Base-by-base conservation (phyloP, 176 grass and related monocot genomes). In the Eremochloa ophiuroides region DNA sequence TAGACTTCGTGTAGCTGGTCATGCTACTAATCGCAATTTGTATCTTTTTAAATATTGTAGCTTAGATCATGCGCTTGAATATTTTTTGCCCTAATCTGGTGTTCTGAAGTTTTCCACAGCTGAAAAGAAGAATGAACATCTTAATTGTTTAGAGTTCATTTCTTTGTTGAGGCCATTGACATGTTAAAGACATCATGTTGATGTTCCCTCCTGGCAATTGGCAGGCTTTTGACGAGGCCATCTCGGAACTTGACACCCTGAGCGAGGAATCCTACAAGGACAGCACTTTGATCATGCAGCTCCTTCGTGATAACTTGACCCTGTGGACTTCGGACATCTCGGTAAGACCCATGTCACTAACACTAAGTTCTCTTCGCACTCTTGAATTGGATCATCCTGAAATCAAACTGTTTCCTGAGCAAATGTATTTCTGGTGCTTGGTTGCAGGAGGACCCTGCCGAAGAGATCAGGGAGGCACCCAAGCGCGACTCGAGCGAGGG, bases 221-320 rank as follows among this genome's bases (percentile, higher is more conserved):
- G 26, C 73, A 97, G 94, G 88, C 94, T 71, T 93, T 97, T 69
- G 94, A 97, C 61, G 93, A 96, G 90, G 93, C 93, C 38, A 93
- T 96, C 17, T 93, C 93, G 10, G 93, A 96, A 85, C 83, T 93
- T 71, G 90, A 96, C 74, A 96, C 90, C 53, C 84, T 96, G 83
- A 91, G 93, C 18, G 93, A 93, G 76, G 93, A 96, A 77, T 96
- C 93, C 44, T 93, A 93, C 90, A 96, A 96, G 80, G 93, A 96
- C 87, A 93, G 90, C 85, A 93, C 93, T 47, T 82, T 96, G 90
- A 96, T 96, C 65, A 93, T 96, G 90, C 93, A 96, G 13, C 88
- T 93, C 50, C 90, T 96, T 4, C 90, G 90, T 78, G 93, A 96
- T 64, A 96, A 96, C 88, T 80, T 96, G 88, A 96, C 90, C 74